Conservation (phyloP, 495 filamentous ascomycete genomes). For the Penicillium bovifimosum region DNA sequence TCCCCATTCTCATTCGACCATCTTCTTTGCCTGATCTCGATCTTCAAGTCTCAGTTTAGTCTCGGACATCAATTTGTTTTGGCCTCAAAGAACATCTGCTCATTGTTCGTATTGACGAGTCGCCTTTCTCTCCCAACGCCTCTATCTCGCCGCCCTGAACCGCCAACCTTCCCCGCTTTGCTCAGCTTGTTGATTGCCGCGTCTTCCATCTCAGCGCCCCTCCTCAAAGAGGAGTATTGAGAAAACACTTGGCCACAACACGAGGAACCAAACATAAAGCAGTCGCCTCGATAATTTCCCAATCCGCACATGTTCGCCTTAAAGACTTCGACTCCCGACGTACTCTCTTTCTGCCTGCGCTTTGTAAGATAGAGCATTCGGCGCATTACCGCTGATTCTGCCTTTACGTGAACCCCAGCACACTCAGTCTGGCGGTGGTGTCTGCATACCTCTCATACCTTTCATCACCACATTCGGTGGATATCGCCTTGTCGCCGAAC, state of each 20-base stretch:
- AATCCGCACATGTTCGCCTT: conserved; percentile 2
- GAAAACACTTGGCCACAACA: background rate
- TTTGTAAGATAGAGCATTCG: conserved; percentile 9
- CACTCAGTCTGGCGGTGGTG: conserved; percentile 7
- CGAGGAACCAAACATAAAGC: background rate
- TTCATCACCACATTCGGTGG: background rate
- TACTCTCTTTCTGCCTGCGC: conserved; percentile 5
- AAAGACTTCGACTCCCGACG: background rate
- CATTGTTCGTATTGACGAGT: background rate
- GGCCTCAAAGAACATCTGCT: background rate
- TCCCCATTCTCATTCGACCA: background rate
- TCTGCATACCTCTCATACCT: background rate
- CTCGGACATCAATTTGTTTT: background rate
- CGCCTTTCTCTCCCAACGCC: background rate
- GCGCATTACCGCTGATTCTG: conserved; percentile 12
- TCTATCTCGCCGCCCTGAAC: background rate
- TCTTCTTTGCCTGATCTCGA: conserved; percentile 1
- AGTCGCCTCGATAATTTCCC: background rate
- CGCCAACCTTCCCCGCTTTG: conserved; percentile 21
- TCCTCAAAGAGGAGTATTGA: conserved; percentile 7
- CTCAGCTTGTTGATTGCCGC: conserved; percentile 15
- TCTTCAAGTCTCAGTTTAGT: background rate
- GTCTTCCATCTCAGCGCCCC: conserved; percentile 10
- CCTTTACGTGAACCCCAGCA: background rate
- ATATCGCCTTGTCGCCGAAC: conserved; percentile 1